Percentiles rank a stretch among this genome's conserved stretches.
Conservation (phyloP, 805 yeast species). For the Jamesozyma gamospora region DNA sequence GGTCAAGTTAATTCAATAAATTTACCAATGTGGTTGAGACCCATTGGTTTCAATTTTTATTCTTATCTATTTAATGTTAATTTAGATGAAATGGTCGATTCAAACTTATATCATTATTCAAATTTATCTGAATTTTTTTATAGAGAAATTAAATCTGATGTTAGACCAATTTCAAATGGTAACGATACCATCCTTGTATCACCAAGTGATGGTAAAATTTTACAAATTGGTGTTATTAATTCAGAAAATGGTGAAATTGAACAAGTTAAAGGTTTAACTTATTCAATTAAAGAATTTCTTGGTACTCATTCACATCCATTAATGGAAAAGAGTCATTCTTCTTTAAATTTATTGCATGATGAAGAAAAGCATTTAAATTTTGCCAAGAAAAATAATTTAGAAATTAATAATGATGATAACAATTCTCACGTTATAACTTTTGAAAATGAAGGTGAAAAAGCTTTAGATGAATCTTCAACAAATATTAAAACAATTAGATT, state of each 20-base stretch:
- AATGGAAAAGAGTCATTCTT: slow-evolving; percentile 23
- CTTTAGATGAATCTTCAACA: slow-evolving; percentile 30
- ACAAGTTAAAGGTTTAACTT: slow-evolving; percentile 94
- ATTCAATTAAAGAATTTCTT: slow-evolving; percentile 76
- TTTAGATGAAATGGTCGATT: slow-evolving; percentile 78
- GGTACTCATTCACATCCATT: slow-evolving; percentile 43
- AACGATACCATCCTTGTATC: slow-evolving; percentile 57
- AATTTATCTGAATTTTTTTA: slow-evolving; percentile 89
- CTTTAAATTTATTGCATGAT: slow-evolving; percentile 27
- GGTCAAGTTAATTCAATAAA: slow-evolving; percentile 78
- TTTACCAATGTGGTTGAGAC: slow-evolving; percentile 81
- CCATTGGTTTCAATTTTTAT: slow-evolving; percentile 71
- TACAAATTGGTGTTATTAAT: slow-evolving; percentile 69
- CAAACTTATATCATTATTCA: slow-evolving; percentile 60
- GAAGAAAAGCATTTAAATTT: slow-evolving; percentile 53
- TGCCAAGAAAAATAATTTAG: slow-evolving; percentile 46
- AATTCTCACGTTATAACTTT: slow-evolving; percentile 31
- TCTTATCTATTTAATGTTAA: slow-evolving; percentile 78
- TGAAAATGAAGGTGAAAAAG: slow-evolving; percentile 61
- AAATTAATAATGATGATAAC: not conserved
- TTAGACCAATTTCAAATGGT: slow-evolving; percentile 61
- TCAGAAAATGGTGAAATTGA: slow-evolving; percentile 75
- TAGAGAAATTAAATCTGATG: slow-evolving; percentile 66
- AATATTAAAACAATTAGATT: slow-evolving; percentile 29
- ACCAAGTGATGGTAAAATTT: slow-evolving; percentile 88